phyloP scores from a whole-genome alignment of 129 eudicot species.

The Ambrosia trifida region DNA sequence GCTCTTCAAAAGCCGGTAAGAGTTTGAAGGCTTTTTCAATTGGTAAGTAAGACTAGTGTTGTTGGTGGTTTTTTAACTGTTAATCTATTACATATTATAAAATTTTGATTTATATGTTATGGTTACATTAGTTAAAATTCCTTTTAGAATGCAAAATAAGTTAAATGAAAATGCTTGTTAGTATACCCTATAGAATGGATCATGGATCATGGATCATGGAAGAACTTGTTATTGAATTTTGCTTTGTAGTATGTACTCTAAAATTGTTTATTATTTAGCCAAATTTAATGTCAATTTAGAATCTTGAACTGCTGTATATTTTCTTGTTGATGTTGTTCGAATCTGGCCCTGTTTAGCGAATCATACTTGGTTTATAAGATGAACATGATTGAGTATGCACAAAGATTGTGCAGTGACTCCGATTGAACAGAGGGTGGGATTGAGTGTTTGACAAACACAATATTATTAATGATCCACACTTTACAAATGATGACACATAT shows the following conservation, averaged over 20 bases:
- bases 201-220: constrained; percentile 10
- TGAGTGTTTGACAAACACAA: too few species aligned
- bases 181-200: constrained; percentile 32
- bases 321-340: constrained; percentile 15
- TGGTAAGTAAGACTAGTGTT: constrained; percentile 25
- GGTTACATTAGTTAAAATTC: constrained; percentile 38
- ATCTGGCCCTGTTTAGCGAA: too few species aligned
- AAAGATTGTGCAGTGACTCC: too few species aligned
- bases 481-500: too few species aligned
- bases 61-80: constrained; percentile 30
- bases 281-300: constrained; percentile 22
- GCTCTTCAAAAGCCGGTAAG: constrained; percentile 84
- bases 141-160: constrained; percentile 45
- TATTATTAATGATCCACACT: too few species aligned
- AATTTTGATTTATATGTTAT: constrained; percentile 35
- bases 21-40: constrained; percentile 41
- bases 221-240: constrained; percentile 25
- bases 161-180: constrained; percentile 36
- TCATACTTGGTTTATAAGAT: too few species aligned
- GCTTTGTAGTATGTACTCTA: constrained; percentile 29
- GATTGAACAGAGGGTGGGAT: too few species aligned
- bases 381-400: too few species aligned
- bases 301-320: constrained; percentile 20
- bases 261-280: constrained; percentile 12
- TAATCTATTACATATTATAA: constrained; percentile 28